These are phyloP conservation scores for Hibiscus tridactylites DNA, from an alignment of 345 rosid genomes.

Conservation along the genomic window DNA sequence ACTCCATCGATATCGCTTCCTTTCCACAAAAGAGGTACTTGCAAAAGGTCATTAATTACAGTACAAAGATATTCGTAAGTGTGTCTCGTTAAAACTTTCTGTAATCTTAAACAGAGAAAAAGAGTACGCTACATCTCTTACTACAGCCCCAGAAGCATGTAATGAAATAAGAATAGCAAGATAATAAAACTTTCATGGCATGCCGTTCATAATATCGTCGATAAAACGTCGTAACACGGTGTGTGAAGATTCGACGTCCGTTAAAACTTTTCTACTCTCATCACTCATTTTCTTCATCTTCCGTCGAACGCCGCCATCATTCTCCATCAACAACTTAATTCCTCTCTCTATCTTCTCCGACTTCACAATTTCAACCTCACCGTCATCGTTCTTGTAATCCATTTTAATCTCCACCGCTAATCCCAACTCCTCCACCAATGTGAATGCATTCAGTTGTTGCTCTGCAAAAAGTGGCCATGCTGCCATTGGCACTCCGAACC, in stretches of 20 bases:
- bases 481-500: constrained; percentile 45
- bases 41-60: too few species aligned
- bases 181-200: too few species aligned
- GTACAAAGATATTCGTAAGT: too few species aligned
- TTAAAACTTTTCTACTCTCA: constrained; percentile 10
- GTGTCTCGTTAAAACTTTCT: too few species aligned
- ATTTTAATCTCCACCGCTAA: background rate
- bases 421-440: constrained; percentile 11
- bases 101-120: too few species aligned
- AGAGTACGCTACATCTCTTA: too few species aligned
- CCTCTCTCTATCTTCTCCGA: constrained; percentile 24
- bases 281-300: constrained; percentile 20
- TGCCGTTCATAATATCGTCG: constrained; percentile 1
- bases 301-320: background rate
- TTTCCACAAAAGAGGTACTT: too few species aligned
- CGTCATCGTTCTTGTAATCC: constrained; percentile 11
- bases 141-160: too few species aligned
- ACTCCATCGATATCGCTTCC: too few species aligned
- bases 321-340: constrained; percentile 24
- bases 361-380: background rate
- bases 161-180: too few species aligned
- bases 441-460: constrained; percentile 47
- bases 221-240: constrained; percentile 3
- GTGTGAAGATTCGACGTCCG: constrained; percentile 35
- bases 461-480: constrained; percentile 47